Evolutionary conservation across 139 green algal species (phyloP), one percentile per base, ranked within the genome.

Genomic region (Haematococcus sp.): DNA sequence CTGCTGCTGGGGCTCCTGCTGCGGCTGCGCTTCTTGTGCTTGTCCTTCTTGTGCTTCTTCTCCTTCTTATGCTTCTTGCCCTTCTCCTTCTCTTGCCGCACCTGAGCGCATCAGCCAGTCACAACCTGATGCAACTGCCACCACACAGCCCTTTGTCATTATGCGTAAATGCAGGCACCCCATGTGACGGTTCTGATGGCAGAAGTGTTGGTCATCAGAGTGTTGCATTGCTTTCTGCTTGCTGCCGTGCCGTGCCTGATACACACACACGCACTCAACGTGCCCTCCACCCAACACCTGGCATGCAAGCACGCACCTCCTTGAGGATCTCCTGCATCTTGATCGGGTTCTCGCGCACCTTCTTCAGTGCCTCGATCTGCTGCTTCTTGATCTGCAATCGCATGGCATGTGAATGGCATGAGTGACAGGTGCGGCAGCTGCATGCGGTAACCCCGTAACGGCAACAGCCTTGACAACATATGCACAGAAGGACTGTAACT

Each of bases 341-440:
- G 46, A 94, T 68, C 15, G 90, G 90, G 77, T 95, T 95, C 27
- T 86, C 72, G 32, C 63, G 70, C 28, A 95, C 87, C 2, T 68
- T 74, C n/a, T 84, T 76, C 13, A 93, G 64, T 49, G 88, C 79
- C 54, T 84, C 86, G 63, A 91, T 81, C 81, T 95, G 88, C 66
- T 92, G 88, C 55, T 80, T 76, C 77, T 87, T 90, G 63, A 95
- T 95, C 60, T 88, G 72, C 40, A 49, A 19, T 49, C 7, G 40
- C 40, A 49, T 49, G 11, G 40, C 40, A 49, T n/a, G n/a, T n/a
- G n/a, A n/a, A n/a, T n/a, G n/a, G n/a, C n/a, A n/a, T n/a, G n/a
- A n/a, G n/a, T n/a, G n/a, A n/a, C n/a, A n/a, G n/a, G n/a, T n/a
- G n/a, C n/a, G n/a, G 40, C 40, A 49, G 40, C 40, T 49, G 40